phyloP scores from a whole-genome alignment of 2,329 filamentous ascomycete species.

The Claviceps arundinis region DNA sequence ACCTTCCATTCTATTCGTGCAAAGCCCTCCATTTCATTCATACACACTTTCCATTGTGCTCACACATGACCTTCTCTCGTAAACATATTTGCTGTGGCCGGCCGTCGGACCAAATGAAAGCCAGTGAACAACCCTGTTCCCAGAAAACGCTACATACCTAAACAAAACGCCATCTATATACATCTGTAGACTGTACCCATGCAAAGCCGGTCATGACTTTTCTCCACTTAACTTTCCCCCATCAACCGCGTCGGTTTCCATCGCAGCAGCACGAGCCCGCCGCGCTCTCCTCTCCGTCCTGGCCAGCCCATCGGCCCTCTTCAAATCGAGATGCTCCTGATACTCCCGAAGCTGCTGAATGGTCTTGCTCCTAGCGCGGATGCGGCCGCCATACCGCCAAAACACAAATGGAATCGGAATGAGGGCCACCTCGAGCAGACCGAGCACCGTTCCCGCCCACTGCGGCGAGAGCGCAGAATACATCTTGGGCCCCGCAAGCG shows the following conservation, averaged over 20 bases:
- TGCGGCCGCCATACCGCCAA: conserved; percentile 46
- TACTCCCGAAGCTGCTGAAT: conserved; percentile 32
- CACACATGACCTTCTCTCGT: too few relatives aligned
- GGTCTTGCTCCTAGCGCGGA: conserved; percentile 37
- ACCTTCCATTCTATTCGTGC: too few relatives aligned
- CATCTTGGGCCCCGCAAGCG: conserved; percentile 61
- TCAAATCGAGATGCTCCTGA: conserved; percentile 22
- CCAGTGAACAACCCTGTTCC: too few relatives aligned
- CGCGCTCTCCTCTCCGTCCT: conserved; percentile 7
- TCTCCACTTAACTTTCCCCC: neutral
- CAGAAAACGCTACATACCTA: too few relatives aligned
- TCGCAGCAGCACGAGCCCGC: neutral
- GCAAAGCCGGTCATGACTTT: neutral
- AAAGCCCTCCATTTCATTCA: too few relatives aligned
- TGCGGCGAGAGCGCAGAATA: conserved; percentile 57
- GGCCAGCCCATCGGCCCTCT: conserved; percentile 18
- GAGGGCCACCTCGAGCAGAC: conserved; percentile 56
- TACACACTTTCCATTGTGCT: too few relatives aligned
- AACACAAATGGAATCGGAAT: conserved; percentile 74
- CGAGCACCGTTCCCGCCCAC: conserved; percentile 68
- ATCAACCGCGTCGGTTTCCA: neutral
- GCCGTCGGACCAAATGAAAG: too few relatives aligned
- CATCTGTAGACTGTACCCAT: too few relatives aligned
- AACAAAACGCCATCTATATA: too few relatives aligned
- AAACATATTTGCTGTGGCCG: too few relatives aligned